These are phyloP conservation scores for Candida takata DNA, from an alignment of 805 yeast species.

Conservation along the genomic window DNA sequence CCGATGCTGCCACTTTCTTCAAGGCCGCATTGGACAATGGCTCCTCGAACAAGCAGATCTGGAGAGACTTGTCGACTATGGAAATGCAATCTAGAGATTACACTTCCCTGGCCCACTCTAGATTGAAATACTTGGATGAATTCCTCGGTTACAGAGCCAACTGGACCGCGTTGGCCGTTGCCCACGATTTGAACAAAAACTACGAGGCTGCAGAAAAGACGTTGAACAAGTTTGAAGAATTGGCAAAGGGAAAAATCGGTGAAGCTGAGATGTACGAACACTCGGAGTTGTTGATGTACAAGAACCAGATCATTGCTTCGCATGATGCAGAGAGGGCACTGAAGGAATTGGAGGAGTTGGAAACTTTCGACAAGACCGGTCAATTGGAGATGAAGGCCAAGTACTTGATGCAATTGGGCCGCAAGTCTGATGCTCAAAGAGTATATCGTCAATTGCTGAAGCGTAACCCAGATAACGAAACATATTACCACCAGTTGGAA, in stretches of 20 bases:
- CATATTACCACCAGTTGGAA: slow-evolving; percentile 64
- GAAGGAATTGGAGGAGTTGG: slow-evolving; percentile 52
- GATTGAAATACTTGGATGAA: slow-evolving; percentile 62
- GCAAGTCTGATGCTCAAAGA: slow-evolving; percentile 55
- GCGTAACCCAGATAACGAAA: slow-evolving; percentile 77
- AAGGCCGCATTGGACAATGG: slow-evolving; percentile 70
- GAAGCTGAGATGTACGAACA: slow-evolving; percentile 68
- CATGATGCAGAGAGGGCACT: slow-evolving; percentile 31
- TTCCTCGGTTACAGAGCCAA: slow-evolving; percentile 81
- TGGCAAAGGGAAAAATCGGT: slow-evolving; percentile 60
- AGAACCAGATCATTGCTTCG: slow-evolving; percentile 64
- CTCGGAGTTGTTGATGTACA: slow-evolving; percentile 73
- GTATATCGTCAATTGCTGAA: slow-evolving; percentile 63
- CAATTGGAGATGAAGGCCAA: slow-evolving; percentile 62
- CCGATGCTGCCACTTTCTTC: slow-evolving; percentile 74
- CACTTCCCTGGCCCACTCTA: slow-evolving; percentile 50
- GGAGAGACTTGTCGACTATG: slow-evolving; percentile 73
- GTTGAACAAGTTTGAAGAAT: slow-evolving; percentile 65
- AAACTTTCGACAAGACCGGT: slow-evolving; percentile 51
- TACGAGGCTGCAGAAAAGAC: slow-evolving; percentile 63
- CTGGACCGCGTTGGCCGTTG: slow-evolving; percentile 85
- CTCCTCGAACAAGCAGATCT: slow-evolving; percentile 67
- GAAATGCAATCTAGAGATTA: slow-evolving; percentile 78
- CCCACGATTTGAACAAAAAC: slow-evolving; percentile 71
- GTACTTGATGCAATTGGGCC: slow-evolving; percentile 51